Percentiles rank a stretch among this genome's conserved stretches.
These are phyloP conservation scores for Ceriops zippeliana DNA, from an alignment of 345 rosid species.

Conservation along the genomic window DNA sequence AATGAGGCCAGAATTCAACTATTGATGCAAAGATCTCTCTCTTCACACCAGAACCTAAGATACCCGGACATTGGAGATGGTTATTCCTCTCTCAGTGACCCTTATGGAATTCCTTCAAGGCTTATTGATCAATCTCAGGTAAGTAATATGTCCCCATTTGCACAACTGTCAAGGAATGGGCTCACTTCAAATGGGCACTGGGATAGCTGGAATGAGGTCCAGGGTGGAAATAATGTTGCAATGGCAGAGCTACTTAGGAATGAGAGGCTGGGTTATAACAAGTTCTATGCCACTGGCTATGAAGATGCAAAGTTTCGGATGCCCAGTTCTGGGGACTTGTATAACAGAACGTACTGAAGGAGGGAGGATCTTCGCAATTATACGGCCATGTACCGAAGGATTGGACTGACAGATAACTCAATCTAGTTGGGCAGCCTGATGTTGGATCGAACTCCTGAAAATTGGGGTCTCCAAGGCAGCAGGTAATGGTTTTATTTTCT, in stretches of 20 bases:
- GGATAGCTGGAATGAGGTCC: slow-evolving; percentile 77
- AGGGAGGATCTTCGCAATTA: slow-evolving; percentile 9
- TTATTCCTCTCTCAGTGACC: slow-evolving; percentile 48
- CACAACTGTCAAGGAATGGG: slow-evolving; percentile 55
- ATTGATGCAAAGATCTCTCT: slow-evolving; percentile 62
- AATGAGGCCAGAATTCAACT: slow-evolving; percentile 61
- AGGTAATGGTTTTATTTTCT: slow-evolving; percentile 20
- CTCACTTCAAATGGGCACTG: slow-evolving; percentile 58
- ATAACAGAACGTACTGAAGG: slow-evolving; percentile 44
- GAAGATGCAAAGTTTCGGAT: slow-evolving; percentile 66
- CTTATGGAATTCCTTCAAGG: slow-evolving; percentile 56
- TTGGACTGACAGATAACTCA: slow-evolving; percentile 24
- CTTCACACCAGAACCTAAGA: slow-evolving; percentile 53
- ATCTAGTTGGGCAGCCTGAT: slow-evolving; percentile 32
- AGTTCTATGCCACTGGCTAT: slow-evolving; percentile 47
- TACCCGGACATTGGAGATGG: slow-evolving; percentile 45
- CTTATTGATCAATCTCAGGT: slow-evolving; percentile 54
- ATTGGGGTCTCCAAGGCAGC: slow-evolving; percentile 30
- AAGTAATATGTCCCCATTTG: slow-evolving; percentile 41
- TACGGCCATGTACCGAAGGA: slow-evolving; percentile 15
- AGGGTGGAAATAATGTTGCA: slow-evolving; percentile 49
- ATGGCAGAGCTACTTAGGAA: slow-evolving; percentile 69
- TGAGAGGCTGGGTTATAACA: slow-evolving; percentile 52
- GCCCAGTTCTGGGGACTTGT: slow-evolving; percentile 64
- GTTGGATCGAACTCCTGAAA: slow-evolving; percentile 34